Evolutionary conservation across 768 basidiomycete species (phyloP).

Genomic region (Collybiopsis confluens): DNA sequence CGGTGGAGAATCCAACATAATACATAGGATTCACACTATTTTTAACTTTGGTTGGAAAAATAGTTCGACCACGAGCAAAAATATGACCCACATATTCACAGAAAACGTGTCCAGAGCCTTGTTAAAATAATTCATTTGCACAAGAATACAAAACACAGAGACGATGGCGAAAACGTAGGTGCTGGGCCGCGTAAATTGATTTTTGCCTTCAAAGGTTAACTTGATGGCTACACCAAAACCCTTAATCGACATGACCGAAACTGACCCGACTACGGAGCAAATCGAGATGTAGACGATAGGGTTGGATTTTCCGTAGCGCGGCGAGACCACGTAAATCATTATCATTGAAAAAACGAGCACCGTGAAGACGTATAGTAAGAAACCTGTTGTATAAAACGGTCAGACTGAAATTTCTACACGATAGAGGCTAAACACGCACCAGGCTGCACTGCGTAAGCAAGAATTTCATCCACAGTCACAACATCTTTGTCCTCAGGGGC

Average conservation of each 20-base stretch:
- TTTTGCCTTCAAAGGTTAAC: slow-evolving; percentile 87
- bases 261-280: slow-evolving; percentile 91
- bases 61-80: background rate
- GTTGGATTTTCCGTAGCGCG: slow-evolving; percentile 80
- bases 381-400: slow-evolving; percentile 50
- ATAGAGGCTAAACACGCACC: slow-evolving; percentile 56
- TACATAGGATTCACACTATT: slow-evolving; percentile 94
- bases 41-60: background rate
- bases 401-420: no score
- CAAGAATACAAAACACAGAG: slow-evolving; percentile 78
- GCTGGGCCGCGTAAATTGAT: slow-evolving; percentile 90
- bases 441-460: slow-evolving; percentile 90
- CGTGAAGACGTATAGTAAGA: slow-evolving; percentile 85
- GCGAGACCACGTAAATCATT: slow-evolving; percentile 85
- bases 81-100: slow-evolving; percentile 82
- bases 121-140: slow-evolving; percentile 97
- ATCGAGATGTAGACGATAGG: slow-evolving; percentile 94
- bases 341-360: slow-evolving; percentile 76
- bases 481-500: slow-evolving; percentile 95
- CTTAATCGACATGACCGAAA: slow-evolving; percentile 99
- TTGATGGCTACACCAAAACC: slow-evolving; percentile 97
- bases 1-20: slow-evolving; percentile 94
- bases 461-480: slow-evolving; percentile 88
- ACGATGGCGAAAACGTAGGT: slow-evolving; percentile 95
- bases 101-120: slow-evolving; percentile 96